phyloP scores from a whole-genome alignment of 1,284 basidiomycete genomes.

The Pyrrhoderma lamaoense region DNA sequence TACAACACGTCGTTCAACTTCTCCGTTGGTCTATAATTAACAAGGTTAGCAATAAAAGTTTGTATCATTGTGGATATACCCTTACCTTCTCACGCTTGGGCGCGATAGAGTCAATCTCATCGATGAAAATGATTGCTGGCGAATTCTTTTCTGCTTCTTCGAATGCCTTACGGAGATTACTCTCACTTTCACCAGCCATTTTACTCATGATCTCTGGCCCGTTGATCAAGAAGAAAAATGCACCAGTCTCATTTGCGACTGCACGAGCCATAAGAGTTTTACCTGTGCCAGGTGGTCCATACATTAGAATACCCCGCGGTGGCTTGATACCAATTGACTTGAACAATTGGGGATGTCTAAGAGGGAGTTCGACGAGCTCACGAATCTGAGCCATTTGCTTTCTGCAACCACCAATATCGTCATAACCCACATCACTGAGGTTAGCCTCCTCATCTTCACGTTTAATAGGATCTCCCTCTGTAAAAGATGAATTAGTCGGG shows the following conservation, averaged over 20 bases:
- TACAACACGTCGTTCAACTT: conserved; percentile 98
- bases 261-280: conserved; percentile 99
- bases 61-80: too few relatives aligned
- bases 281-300: conserved; percentile 93
- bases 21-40: conserved; percentile 79
- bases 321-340: conserved; percentile 99
- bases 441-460: conserved; percentile 98
- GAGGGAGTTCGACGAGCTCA: conserved; percentile 95
- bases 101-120: conserved; percentile 98
- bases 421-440: conserved; percentile 95
- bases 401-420: conserved; percentile 97
- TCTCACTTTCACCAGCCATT: conserved; percentile 98
- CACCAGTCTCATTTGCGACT: conserved; percentile 98
- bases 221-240: conserved; percentile 99
- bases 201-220: conserved; percentile 99
- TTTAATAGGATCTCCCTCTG: conserved; percentile 97
- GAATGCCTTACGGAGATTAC: conserved; percentile 95
- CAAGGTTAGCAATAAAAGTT: neutral
- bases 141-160: conserved; percentile 99
- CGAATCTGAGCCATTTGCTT: conserved; percentile 99
- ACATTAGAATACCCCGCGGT: conserved; percentile 96
- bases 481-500: conserved; percentile 19
- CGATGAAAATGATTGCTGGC: conserved; percentile 99
- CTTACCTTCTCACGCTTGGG: conserved; percentile 97
- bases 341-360: conserved; percentile 98